Conservation (phyloP, 2,329 filamentous ascomycete species). For the Ambrosiella xylebori region DNA sequence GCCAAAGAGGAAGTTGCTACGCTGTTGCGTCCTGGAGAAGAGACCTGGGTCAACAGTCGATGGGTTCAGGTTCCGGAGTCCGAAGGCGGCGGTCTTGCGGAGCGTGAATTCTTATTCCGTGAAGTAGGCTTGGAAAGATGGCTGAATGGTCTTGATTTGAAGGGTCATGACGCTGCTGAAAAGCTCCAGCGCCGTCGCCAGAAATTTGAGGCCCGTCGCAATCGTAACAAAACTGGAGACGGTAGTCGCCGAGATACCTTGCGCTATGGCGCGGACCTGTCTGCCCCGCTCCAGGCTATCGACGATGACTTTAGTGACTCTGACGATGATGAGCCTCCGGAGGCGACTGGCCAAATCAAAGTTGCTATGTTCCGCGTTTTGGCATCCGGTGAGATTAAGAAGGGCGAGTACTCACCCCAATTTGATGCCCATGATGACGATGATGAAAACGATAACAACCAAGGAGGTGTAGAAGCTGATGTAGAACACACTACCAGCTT, state of each 20-base stretch:
- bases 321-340: conserved; percentile 74
- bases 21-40: conserved; percentile 74
- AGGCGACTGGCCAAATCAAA: conserved; percentile 95
- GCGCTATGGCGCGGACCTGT: conserved; percentile 62
- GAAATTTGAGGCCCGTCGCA: conserved; percentile 55
- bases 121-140: conserved; percentile 92
- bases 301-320: conserved; percentile 58
- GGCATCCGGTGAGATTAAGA: conserved; percentile 91
- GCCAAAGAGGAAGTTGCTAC: conserved; percentile 95
- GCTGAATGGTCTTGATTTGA: conserved; percentile 90
- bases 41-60: conserved; percentile 96
- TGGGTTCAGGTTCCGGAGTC: conserved; percentile 90
- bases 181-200: conserved; percentile 77
- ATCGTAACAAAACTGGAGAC: conserved; percentile 31
- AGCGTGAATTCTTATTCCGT: conserved; percentile 91
- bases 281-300: conserved; percentile 53
- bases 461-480: conserved; percentile 41
- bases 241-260: conserved; percentile 37
- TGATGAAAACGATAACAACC: conserved; percentile 28
- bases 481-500: conserved; percentile 96
- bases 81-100: conserved; percentile 84
- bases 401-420: conserved; percentile 92
- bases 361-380: conserved; percentile 90
- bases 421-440: conserved; percentile 95
- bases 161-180: conserved; percentile 77